A percentile compares a stretch with the other conserved stretches of the same genome.
Conservation (phyloP, 1,284 basidiomycete species). For the Fomitopsis schrenkii region DNA sequence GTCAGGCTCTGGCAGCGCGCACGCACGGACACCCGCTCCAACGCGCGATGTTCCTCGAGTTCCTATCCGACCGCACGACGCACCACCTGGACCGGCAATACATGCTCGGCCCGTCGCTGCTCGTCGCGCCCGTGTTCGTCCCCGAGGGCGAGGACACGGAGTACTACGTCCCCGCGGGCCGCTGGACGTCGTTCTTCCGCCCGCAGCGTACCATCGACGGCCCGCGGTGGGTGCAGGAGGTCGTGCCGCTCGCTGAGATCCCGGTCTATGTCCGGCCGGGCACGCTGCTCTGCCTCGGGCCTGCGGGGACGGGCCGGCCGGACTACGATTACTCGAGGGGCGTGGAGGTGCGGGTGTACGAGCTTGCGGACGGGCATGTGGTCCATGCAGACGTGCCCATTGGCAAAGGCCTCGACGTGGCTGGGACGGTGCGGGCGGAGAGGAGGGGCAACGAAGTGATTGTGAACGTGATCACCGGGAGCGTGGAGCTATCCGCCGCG, state of each 20-base stretch:
- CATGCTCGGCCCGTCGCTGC: constrained; percentile 66
- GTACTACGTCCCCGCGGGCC: constrained; percentile 68
- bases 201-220: constrained; percentile 44
- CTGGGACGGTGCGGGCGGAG: constrained; percentile 35
- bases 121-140: constrained; percentile 73
- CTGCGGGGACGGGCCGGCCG: constrained; percentile 48
- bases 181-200: constrained; percentile 65
- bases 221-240: constrained; percentile 54
- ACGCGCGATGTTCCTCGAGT: constrained; percentile 75
- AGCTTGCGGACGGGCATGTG: constrained; percentile 41
- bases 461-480: constrained; percentile 25
- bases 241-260: constrained; percentile 52
- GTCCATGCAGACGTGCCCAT: constrained; percentile 42
- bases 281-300: constrained; percentile 54
- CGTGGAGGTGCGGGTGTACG: constrained; percentile 52
- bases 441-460: constrained; percentile 24
- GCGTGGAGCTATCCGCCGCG: constrained; percentile 17
- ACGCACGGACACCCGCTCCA: constrained; percentile 58
- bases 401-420: constrained; percentile 33
- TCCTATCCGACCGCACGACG: constrained; percentile 60
- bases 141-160: constrained; percentile 51
- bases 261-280: constrained; percentile 65
- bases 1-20: constrained; percentile 57
- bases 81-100: constrained; percentile 65
- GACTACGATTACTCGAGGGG: constrained; percentile 59